Conservation (phyloP, 83 land plant species). For the Thuja plicata region DNA sequence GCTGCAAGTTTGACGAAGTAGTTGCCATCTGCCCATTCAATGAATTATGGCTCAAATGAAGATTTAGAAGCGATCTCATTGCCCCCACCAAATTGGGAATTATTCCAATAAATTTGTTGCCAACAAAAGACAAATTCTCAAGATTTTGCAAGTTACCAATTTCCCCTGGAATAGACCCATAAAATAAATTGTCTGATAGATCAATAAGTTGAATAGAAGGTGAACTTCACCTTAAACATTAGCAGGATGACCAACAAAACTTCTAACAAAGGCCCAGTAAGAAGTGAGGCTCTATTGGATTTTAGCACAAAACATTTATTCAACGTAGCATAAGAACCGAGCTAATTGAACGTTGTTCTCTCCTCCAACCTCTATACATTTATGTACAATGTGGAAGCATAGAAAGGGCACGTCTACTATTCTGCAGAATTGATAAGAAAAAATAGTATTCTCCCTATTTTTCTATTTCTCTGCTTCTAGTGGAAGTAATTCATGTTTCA, state of each 20-base stretch:
- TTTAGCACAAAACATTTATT: too few relatives aligned
- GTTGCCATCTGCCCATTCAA: slow-evolving; percentile 60
- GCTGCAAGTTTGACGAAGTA: slow-evolving; percentile 36
- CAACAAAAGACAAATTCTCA: slow-evolving; percentile 59
- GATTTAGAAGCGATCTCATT: slow-evolving; percentile 48
- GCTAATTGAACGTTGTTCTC: too few relatives aligned
- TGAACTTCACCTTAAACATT: not conserved
- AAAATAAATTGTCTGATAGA: slow-evolving; percentile 62
- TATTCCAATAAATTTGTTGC: slow-evolving; percentile 60
- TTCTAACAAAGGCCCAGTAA: too few relatives aligned
- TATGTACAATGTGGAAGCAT: too few relatives aligned
- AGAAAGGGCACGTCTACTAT: too few relatives aligned
- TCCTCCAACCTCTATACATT: too few relatives aligned
- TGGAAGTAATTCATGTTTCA: too few relatives aligned
- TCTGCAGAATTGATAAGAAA: too few relatives aligned
- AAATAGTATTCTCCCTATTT: too few relatives aligned
- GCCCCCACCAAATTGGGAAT: slow-evolving; percentile 53
- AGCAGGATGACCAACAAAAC: too few relatives aligned
- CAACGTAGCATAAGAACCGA: too few relatives aligned
- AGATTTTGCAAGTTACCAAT: slow-evolving; percentile 45
- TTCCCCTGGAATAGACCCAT: slow-evolving; percentile 46
- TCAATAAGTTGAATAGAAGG: slow-evolving; percentile 44
- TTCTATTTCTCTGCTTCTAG: too few relatives aligned
- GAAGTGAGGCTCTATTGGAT: not conserved
- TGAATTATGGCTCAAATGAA: slow-evolving; percentile 66